phyloP scores from a whole-genome alignment of 202 grass and related monocot genomes.

The Thinopyrum obtusiflorum region DNA sequence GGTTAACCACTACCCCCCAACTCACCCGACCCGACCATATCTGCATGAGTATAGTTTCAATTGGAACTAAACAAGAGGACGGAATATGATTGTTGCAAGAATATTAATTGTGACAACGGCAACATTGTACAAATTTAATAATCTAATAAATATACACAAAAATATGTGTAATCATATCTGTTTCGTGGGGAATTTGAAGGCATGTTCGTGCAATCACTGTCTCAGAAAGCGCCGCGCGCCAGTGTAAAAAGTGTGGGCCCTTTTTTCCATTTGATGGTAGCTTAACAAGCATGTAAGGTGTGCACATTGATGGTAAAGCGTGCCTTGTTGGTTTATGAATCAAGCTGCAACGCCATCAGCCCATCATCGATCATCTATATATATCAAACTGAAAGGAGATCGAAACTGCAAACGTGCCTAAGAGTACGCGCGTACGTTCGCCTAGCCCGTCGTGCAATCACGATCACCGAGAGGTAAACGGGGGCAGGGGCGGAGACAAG shows the following conservation, averaged over 20 bases:
- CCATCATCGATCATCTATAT: neutral
- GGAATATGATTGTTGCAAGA: neutral
- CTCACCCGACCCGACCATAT: slow-evolving; percentile 38
- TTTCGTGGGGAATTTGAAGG: neutral
- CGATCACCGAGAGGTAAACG: neutral
- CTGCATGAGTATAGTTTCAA: neutral
- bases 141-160: neutral
- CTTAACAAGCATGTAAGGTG: neutral
- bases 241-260: neutral
- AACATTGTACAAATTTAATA: neutral
- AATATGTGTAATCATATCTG: neutral
- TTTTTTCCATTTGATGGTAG: neutral
- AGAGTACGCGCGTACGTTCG: neutral
- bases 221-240: neutral
- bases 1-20: slow-evolving; percentile 40
- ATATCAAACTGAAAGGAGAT: no score
- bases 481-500: no score
- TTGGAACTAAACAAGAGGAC: neutral
- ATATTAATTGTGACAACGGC: neutral
- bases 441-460: slow-evolving; percentile 11
- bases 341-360: neutral
- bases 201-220: neutral
- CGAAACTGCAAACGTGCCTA: neutral
- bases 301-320: neutral
- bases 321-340: neutral